A percentile compares a stretch with the other conserved stretches of the same genome.
Evolutionary conservation across 768 basidiomycete genomes (phyloP).

Genomic region (Rhodotorula diobovata): DNA sequence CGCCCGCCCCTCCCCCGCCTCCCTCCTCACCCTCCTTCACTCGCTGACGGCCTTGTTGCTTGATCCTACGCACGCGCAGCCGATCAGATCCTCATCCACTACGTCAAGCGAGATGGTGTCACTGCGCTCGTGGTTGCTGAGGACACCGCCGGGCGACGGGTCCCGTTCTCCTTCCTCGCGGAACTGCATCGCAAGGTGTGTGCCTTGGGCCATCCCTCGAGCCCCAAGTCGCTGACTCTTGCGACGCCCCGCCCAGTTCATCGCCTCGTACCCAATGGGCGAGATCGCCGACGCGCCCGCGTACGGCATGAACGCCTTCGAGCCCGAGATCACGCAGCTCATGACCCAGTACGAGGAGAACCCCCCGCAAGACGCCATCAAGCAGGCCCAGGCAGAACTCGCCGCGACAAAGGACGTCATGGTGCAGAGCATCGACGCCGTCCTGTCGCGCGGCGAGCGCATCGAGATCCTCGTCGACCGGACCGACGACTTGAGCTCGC

Average conservation of each 20-base stretch:
- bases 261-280: slow-evolving; percentile 44
- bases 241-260: slow-evolving; percentile 46
- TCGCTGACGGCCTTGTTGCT: background rate
- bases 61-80: slow-evolving; percentile 6
- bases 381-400: slow-evolving; percentile 77
- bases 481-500: slow-evolving; percentile 89
- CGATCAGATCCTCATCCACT: slow-evolving; percentile 43
- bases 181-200: slow-evolving; percentile 64
- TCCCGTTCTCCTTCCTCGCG: slow-evolving; percentile 87
- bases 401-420: slow-evolving; percentile 57
- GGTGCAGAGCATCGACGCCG: slow-evolving; percentile 73
- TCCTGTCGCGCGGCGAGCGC: slow-evolving; percentile 86
- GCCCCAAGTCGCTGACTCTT: background rate
- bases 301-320: slow-evolving; percentile 49
- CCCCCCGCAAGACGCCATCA: slow-evolving; percentile 77
- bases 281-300: slow-evolving; percentile 47
- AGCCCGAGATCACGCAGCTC: slow-evolving; percentile 47
- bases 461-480: slow-evolving; percentile 87
- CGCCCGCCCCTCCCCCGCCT: background rate
- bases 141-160: slow-evolving; percentile 80
- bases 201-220: background rate
- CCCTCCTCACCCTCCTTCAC: background rate
- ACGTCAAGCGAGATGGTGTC: slow-evolving; percentile 60
- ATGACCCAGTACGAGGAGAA: slow-evolving; percentile 69
- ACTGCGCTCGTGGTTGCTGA: slow-evolving; percentile 92